Evolutionary conservation across 768 basidiomycete species (phyloP), one percentile per base, ranked within the genome.

Genomic region (Panus rudis): DNA sequence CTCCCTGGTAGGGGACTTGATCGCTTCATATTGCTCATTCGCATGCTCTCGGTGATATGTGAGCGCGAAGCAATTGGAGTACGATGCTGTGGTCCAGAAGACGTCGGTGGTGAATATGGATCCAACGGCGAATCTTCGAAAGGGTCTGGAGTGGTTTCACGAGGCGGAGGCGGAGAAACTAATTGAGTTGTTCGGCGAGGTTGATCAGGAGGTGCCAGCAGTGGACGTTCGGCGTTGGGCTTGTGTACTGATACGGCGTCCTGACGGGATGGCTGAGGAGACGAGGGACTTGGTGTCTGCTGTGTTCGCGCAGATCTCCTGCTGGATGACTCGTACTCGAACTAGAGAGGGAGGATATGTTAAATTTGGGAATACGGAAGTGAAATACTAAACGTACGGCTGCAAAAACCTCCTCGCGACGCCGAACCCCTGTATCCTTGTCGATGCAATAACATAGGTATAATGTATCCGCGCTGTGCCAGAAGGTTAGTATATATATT

Each of bases 391-490:
- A 17, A 37, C 13, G 63, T 51, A 82, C 80, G 25, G 79, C 73
- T 17, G 66, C 61, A 47, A 73, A 75, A 11, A 78, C 80, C 50
- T 78, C 71, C 23, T 69, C 65, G 40, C 68, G 68, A 39, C 73
- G 76, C 31, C 59, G 61, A 30, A 72, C 66, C 2, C 77, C 76
- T 3, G 64, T 60, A 21, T 78, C 75, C 47, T 74, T 68, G 54
- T 82, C 81, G 32, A 83, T 76, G 47, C 77, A 77, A 52, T 80
- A 78, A 51, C 82, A 84, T 34, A 84, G 65, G 54, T 80, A 84
- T 45, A 84, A 48, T 7, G 79, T 72, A 52, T 84, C 81, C 44
- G 78, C 76, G 11, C 79, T 81, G 43, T 38, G 8, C 16, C 24
- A 21, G 22, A 39, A 30, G 22, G 33, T 26, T 17, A 3, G 30